These are phyloP conservation scores for Polytolypa hystricis DNA, from an alignment of 2,329 filamentous ascomycete species.

Conservation along the genomic window DNA sequence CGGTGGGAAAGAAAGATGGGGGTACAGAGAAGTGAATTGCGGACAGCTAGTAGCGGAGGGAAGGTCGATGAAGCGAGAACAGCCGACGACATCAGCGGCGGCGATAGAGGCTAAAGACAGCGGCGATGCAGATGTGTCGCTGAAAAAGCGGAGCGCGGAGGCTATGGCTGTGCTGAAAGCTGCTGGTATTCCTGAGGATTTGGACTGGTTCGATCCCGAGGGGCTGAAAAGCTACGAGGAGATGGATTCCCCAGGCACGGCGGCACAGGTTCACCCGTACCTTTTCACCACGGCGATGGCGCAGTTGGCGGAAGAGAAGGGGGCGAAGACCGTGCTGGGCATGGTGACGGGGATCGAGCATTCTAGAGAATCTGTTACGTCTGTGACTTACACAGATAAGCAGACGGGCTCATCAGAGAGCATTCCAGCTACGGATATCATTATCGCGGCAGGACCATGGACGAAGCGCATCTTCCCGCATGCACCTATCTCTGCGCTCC, in stretches of 20 bases:
- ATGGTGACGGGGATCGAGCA: conserved; percentile 59
- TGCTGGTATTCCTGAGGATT: conserved; percentile 58
- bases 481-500: conserved; percentile 48
- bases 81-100: conserved; percentile 7
- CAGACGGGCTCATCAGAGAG: conserved; percentile 37
- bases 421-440: conserved; percentile 47
- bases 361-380: conserved; percentile 41
- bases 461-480: conserved; percentile 41
- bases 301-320: conserved; percentile 57
- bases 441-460: conserved; percentile 54
- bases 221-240: conserved; percentile 60
- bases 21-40: conserved; percentile 69
- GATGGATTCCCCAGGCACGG: conserved; percentile 72
- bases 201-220: conserved; percentile 72
- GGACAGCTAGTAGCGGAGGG: conserved; percentile 51
- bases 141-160: conserved; percentile 46
- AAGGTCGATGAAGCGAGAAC: conserved; percentile 21
- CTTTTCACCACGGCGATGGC: conserved; percentile 83
- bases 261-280: conserved; percentile 86
- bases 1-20: conserved; percentile 67
- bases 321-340: conserved; percentile 56
- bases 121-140: conserved; percentile 36
- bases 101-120: conserved; percentile 20
- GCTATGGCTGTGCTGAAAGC: conserved; percentile 42
- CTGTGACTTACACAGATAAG: conserved; percentile 52